Evolutionary conservation across 352 stramenopile genomes (phyloP).

Genomic region (Phytophthora syringae): DNA sequence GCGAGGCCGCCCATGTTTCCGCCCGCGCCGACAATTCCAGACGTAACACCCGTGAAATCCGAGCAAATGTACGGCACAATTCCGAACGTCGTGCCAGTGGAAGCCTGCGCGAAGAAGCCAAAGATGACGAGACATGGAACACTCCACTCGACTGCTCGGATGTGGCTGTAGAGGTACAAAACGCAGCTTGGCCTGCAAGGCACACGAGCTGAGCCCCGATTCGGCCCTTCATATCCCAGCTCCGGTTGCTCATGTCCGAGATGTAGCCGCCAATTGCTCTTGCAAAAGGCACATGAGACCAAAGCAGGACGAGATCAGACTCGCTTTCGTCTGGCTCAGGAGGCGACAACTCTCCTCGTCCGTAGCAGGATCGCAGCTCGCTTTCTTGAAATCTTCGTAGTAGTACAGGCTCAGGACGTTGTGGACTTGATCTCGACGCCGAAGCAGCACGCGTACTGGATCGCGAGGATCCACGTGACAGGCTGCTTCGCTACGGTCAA

Average conservation of each 20-base stretch:
- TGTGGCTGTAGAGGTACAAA: conserved; percentile 82
- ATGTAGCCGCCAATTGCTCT: conserved; percentile 86
- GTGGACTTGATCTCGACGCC: conserved; percentile 94
- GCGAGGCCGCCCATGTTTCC: conserved; percentile 55
- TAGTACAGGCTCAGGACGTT: conserved; percentile 94
- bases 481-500: conserved; percentile 46
- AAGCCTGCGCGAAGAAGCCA: conserved; percentile 79
- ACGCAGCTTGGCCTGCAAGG: conserved; percentile 79
- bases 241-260: conserved; percentile 80
- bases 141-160: conserved; percentile 37
- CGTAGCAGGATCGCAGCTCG: conserved; percentile 39
- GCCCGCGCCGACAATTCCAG: conserved; percentile 60
- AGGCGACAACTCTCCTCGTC: conserved; percentile 19
- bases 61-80: conserved; percentile 64
- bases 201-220: conserved; percentile 76
- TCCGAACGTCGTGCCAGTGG: conserved; percentile 54
- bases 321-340: conserved; percentile 38
- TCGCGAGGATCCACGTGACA: conserved; percentile 80
- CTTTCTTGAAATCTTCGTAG: conserved; percentile 80
- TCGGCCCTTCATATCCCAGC: conserved; percentile 88
- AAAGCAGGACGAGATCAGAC: conserved; percentile 92
- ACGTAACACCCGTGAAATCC: conserved; percentile 43
- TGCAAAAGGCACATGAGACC: conserved; percentile 94
- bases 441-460: conserved; percentile 79
- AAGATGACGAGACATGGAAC: conserved; percentile 90